Base-by-base conservation (phyloP, 305 asterid genomes). In the Andrographis paniculata region DNA sequence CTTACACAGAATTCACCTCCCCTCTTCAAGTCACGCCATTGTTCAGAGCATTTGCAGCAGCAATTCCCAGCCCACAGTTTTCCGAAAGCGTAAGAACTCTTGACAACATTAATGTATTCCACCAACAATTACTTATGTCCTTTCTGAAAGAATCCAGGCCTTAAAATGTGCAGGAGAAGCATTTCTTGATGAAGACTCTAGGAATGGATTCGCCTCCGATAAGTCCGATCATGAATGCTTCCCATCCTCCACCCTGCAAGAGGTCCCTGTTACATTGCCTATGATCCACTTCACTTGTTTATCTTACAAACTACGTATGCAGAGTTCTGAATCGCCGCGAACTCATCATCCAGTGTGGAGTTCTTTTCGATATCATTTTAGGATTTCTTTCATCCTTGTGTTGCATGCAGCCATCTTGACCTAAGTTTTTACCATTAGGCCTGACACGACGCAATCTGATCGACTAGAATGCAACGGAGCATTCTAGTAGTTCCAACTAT, bases 131-230 rank as follows among this genome's bases (percentile, higher is more conserved):
- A n/a, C n/a, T n/a, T n/a, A n/a, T n/a, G n/a, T n/a, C n/a, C n/a
- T n/a, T n/a, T n/a, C n/a, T n/a, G n/a, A n/a, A n/a, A n/a, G n/a
- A n/a, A n/a, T n/a, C n/a, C n/a, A n/a, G n/a, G n/a, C n/a, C n/a
- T n/a, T n/a, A n/a, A n/a, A n/a, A n/a, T 70, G 45, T 72, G 76
- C 99, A 92, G 99, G 99, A 92, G 73, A 87, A 82, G 60, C 93
- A 92, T 58, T 92, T 87, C 80, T 70, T 92, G 45, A 61, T 78
- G 79, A 92, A 73, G 73, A 80, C 99, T 61, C 82, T 92, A 47
- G 97, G 97, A 70, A 73, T 84, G 82, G 95, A 87, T 33, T 67
- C 93, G 51, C 52, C 79, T 42, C 62, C 79, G 22, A 51, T 65
- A 21, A 67, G 71, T 60, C 68, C 75, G 21, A 63, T 62, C 53